A percentile compares a stretch with the other conserved stretches of the same genome.
Evolutionary conservation across 139 green algal species (phyloP).

Genomic region (Chlorella vulgaris): DNA sequence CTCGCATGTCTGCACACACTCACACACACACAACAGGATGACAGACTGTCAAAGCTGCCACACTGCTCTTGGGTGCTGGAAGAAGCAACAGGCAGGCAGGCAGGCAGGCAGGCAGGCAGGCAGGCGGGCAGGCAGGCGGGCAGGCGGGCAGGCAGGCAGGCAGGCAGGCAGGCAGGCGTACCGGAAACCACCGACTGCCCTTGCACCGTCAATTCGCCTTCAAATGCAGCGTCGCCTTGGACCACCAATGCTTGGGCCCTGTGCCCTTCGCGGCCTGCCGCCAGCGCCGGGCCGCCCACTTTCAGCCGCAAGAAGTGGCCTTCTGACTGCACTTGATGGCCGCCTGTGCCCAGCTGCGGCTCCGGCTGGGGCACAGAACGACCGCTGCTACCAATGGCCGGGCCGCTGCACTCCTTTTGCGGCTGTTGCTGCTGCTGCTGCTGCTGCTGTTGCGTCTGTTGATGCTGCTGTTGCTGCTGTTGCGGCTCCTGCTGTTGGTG

Average conservation of each 20-base stretch:
- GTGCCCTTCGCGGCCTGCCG: background rate
- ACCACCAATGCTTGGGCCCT: background rate
- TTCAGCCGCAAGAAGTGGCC: background rate
- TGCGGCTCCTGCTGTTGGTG: too few species aligned
- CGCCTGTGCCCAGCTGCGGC: background rate
- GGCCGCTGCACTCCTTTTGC: too few species aligned
- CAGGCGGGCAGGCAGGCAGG: too few species aligned
- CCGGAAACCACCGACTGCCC: background rate
- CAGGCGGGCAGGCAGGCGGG: too few species aligned
- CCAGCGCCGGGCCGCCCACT: background rate
- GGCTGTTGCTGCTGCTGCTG: too few species aligned
- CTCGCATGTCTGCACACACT: background rate
- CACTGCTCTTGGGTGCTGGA: background rate
- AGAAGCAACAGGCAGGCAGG: background rate
- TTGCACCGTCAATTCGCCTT: background rate
- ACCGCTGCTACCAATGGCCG: too few species aligned
- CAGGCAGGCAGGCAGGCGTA: background rate
- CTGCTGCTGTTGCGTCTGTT: too few species aligned
- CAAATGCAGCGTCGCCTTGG: background rate
- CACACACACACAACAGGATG: too few species aligned
- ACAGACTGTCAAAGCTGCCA: too few species aligned
- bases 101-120: background rate
- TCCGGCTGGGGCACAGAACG: too few species aligned
- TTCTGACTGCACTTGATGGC: background rate
- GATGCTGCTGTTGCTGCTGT: background rate